These are phyloP conservation scores for Malus asiatica DNA, from an alignment of 306 rosid genomes.

Conservation along the genomic window DNA sequence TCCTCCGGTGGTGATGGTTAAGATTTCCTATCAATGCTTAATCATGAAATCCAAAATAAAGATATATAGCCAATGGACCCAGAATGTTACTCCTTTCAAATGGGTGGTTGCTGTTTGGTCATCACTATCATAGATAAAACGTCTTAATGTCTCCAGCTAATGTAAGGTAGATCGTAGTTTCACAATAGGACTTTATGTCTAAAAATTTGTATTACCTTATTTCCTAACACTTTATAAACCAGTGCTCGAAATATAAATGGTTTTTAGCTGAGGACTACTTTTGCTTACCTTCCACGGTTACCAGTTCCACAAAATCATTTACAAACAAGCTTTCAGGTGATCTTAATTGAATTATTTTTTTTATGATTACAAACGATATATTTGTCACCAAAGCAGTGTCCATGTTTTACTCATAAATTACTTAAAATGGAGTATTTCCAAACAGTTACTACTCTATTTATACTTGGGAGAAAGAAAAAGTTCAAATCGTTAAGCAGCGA, in stretches of 20 bases:
- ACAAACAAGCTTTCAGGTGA: background rate
- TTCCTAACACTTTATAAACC: background rate
- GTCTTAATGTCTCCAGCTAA: constrained; percentile 42
- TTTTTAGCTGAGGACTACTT: background rate
- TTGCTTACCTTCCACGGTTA: background rate
- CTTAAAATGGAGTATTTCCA: background rate
- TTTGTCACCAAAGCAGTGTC: background rate
- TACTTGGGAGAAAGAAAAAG: too few relatives aligned
- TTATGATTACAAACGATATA: too few relatives aligned
- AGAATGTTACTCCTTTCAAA: background rate
- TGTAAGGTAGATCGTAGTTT: constrained; percentile 20
- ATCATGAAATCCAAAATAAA: background rate
- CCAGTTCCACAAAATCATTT: background rate
- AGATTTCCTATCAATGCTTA: constrained; percentile 34
- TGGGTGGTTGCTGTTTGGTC: constrained; percentile 21
- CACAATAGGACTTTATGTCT: background rate
- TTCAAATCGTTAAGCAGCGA: too few relatives aligned
- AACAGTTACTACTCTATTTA: background rate
- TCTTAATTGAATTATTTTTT: background rate
- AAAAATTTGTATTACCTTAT: background rate
- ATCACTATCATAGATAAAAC: constrained; percentile 31
- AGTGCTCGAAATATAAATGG: background rate
- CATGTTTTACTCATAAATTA: background rate
- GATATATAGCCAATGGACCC: constrained; percentile 28
- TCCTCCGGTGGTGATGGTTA: constrained; percentile 21